These are phyloP conservation scores for Phytomonas francai DNA, from an alignment of 208 protist species.

Conservation along the genomic window DNA sequence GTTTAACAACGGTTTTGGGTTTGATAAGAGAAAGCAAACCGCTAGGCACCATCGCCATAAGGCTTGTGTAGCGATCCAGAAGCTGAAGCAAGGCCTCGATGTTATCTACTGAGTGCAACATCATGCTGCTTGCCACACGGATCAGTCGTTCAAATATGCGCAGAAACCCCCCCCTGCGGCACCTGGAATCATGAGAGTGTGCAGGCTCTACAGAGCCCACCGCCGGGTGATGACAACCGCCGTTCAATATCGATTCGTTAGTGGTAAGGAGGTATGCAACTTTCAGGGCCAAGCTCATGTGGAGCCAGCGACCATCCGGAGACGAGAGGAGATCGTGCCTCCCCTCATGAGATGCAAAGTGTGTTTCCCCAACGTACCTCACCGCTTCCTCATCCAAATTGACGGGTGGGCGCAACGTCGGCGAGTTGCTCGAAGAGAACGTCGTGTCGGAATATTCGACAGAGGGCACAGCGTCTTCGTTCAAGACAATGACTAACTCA, in stretches of 20 bases:
- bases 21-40: constrained; percentile 33
- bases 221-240: constrained; percentile 21
- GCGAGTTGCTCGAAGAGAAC: background rate
- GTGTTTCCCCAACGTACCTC: background rate
- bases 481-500: background rate
- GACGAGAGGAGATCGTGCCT: constrained; percentile 15
- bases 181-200: constrained; percentile 4
- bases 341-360: background rate
- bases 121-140: constrained; percentile 53
- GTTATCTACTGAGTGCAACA: constrained; percentile 23
- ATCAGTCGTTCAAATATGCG: constrained; percentile 78
- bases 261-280: constrained; percentile 48
- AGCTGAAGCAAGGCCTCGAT: constrained; percentile 29
- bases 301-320: constrained; percentile 73
- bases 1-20: constrained; percentile 23
- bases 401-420: background rate
- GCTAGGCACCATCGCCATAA: background rate
- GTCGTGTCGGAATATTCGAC: background rate
- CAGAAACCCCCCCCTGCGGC: constrained; percentile 52
- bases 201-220: background rate
- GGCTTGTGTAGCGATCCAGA: constrained; percentile 25
- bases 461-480: background rate
- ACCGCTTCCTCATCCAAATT: background rate
- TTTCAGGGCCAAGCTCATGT: constrained; percentile 58
- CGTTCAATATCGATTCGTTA: constrained; percentile 43